These are phyloP conservation scores for Fonsecaea multimorphosa DNA, from an alignment of 2,329 filamentous ascomycete species.

Conservation along the genomic window DNA sequence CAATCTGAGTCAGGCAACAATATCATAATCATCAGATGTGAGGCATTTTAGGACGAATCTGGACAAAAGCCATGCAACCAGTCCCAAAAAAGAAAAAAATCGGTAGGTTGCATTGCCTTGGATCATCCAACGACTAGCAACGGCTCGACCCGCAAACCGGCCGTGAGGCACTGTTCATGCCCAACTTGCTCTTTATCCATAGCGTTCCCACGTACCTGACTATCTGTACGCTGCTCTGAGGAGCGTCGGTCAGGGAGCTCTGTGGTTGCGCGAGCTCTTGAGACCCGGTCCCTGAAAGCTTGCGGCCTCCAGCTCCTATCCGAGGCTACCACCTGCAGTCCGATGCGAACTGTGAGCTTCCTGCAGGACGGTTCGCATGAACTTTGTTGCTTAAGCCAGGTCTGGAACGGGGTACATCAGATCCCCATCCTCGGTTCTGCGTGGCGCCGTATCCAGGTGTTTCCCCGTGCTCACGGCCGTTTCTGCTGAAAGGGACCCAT, in stretches of 20 bases:
- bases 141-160: constrained; percentile 20
- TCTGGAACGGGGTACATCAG: constrained; percentile 3
- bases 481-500: background rate
- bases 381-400: background rate
- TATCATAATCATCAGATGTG: constrained; percentile 22
- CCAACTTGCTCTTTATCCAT: constrained; percentile 5
- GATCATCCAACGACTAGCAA: constrained; percentile 21
- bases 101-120: constrained; percentile 23
- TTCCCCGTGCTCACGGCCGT: constrained; percentile 3
- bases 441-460: background rate
- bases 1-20: constrained; percentile 22
- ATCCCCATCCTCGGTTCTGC: constrained; percentile 19
- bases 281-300: background rate
- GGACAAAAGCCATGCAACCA: constrained; percentile 23
- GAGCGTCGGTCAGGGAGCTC: background rate
- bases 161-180: background rate
- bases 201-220: constrained; percentile 16
- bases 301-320: constrained; percentile 1
- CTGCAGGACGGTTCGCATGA: constrained; percentile 8
- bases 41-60: constrained; percentile 31
- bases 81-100: background rate
- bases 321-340: constrained; percentile 4
- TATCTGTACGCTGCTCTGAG: background rate
- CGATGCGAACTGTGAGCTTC: constrained; percentile 10
- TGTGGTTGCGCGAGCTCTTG: constrained; percentile 6